Evolutionary conservation across 768 basidiomycete genomes (phyloP).

Genomic region (Trametes gibbosa): DNA sequence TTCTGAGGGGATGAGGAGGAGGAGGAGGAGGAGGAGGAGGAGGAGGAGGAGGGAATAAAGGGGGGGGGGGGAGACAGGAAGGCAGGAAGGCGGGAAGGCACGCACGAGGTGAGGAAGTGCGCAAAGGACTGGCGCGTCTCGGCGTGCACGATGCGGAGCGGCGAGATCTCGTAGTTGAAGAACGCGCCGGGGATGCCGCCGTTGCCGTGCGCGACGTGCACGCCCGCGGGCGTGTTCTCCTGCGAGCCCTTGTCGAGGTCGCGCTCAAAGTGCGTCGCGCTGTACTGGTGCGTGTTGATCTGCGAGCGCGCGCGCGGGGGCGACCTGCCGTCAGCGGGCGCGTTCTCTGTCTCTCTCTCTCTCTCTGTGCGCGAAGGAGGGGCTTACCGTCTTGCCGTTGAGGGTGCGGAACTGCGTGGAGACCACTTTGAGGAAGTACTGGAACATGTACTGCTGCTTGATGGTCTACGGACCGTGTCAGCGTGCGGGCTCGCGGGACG

Average conservation of each 20-base stretch:
- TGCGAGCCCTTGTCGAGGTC: conserved; percentile 66
- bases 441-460: conserved; percentile 91
- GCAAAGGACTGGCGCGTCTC: conserved; percentile 95
- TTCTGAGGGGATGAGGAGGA: no score
- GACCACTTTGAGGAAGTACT: conserved; percentile 99
- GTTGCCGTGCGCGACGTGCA: conserved; percentile 72
- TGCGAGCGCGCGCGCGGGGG: conserved; percentile 26
- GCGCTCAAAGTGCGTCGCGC: conserved; percentile 93
- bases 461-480: conserved; percentile 47
- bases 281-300: conserved; percentile 93
- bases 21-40: no score
- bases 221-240: conserved; percentile 59
- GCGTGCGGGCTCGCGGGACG: neutral
- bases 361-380: no score
- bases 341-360: no score
- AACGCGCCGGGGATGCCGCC: conserved; percentile 81
- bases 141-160: conserved; percentile 88
- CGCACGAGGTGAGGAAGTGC: conserved; percentile 96
- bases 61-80: neutral
- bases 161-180: conserved; percentile 96
- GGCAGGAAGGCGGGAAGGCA: no score
- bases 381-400: conserved; percentile 63
- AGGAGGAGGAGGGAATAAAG: no score
- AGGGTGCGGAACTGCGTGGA: conserved; percentile 91
- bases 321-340: conserved; percentile 51